phyloP scores from a whole-genome alignment of 192 early-diverging fungal species.

The Coemansia brasiliensis region DNA sequence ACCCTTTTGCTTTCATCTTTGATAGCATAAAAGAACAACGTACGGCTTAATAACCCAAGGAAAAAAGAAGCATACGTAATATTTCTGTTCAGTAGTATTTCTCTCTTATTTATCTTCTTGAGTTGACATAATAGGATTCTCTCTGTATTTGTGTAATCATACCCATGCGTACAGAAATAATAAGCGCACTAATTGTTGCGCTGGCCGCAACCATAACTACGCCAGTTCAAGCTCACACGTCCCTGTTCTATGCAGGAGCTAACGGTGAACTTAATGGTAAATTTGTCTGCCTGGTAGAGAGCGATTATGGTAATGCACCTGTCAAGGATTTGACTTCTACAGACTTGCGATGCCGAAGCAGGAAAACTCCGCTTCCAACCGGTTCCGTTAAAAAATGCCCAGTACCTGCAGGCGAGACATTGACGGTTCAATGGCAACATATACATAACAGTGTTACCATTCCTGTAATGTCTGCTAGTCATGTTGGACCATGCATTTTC shows the following conservation, averaged over 20 bases:
- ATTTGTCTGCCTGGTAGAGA: constrained; percentile 1
- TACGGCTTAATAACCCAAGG: neutral
- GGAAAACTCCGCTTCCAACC: neutral
- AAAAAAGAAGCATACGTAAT: neutral
- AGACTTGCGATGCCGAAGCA: constrained; percentile 20
- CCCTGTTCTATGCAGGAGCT: constrained; percentile 12
- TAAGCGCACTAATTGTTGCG: neutral
- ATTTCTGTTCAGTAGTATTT: neutral
- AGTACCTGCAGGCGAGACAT: constrained; percentile 8
- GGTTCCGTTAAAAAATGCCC: neutral
- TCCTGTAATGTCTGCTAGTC: constrained; percentile 16
- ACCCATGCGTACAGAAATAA: neutral
- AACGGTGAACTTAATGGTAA: neutral
- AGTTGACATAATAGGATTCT: neutral
- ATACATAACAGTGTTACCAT: neutral
- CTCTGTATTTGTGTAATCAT: neutral
- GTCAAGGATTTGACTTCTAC: constrained; percentile 5
- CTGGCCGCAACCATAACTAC: neutral
- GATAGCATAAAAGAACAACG: too few species aligned
- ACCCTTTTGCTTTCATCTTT: neutral
- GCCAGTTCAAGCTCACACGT: constrained; percentile 9
- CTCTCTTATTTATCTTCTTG: neutral
- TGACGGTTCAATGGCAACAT: constrained; percentile 15
- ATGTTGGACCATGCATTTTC: constrained; percentile 24
- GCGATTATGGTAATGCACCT: constrained; percentile 9